Conservation (phyloP, 257 asterid species). For the Solanum bulbocastanum region DNA sequence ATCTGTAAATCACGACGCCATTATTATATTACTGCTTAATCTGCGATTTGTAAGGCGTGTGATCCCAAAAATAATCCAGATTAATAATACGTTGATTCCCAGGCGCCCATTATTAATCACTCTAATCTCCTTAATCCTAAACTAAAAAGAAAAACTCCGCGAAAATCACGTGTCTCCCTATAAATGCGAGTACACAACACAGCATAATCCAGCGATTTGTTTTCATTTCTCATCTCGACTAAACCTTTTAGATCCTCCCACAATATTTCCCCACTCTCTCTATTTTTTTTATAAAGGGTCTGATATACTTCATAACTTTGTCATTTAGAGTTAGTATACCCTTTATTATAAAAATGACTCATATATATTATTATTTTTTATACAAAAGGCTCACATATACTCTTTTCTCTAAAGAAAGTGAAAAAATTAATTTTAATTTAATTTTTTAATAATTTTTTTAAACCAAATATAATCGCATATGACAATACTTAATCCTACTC, state of each 20-base stretch:
- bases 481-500: no score
- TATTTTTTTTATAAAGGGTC: no score
- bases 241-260: slow-evolving; percentile 8
- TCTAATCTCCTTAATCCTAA: background rate
- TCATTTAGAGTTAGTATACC: no score
- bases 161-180: background rate
- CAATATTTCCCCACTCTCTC: background rate
- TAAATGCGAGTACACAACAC: background rate
- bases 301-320: no score
- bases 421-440: no score
- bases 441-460: no score
- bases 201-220: background rate
- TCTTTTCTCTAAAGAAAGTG: no score
- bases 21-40: background rate
- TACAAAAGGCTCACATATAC: no score
- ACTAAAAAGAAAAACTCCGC: background rate
- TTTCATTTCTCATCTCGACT: background rate
- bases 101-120: background rate
- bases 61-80: slow-evolving; percentile 14
- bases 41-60: slow-evolving; percentile 9
- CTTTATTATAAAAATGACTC: no score
- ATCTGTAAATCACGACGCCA: slow-evolving; percentile 2
- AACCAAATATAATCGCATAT: no score
- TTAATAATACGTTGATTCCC: background rate
- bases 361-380: no score